A percentile compares a stretch with the other conserved stretches of the same genome.
These are phyloP conservation scores for Aspergillus calidoustus DNA, from an alignment of 2,329 filamentous ascomycete genomes.

Conservation along the genomic window DNA sequence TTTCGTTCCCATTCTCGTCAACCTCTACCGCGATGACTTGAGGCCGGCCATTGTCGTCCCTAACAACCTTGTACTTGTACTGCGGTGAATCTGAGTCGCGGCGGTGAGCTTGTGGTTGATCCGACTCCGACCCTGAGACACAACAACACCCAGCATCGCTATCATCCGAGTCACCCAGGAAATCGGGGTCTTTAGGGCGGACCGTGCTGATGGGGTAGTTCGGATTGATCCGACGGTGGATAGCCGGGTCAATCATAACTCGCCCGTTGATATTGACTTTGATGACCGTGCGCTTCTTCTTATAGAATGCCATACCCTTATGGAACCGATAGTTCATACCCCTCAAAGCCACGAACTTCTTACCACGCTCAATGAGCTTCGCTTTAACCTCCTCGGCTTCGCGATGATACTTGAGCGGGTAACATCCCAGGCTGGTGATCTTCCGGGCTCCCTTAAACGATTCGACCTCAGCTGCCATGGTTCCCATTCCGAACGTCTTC, in stretches of 20 bases:
- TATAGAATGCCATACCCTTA: constrained; percentile 83
- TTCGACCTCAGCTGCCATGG: constrained; percentile 69
- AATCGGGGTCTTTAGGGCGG: constrained; percentile 70
- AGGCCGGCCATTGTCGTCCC: constrained; percentile 57
- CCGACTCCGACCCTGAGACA: constrained; percentile 40
- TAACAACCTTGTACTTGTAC: constrained; percentile 58
- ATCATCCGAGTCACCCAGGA: constrained; percentile 54
- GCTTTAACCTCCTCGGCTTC: constrained; percentile 67
- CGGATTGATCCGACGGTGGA: constrained; percentile 81
- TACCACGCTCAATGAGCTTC: constrained; percentile 77
- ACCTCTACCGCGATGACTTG: constrained; percentile 60
- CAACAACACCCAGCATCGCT: constrained; percentile 50
- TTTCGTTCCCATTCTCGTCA: constrained; percentile 60
- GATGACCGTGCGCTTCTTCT: constrained; percentile 73
- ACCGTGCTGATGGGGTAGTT: constrained; percentile 81
- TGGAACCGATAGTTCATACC: constrained; percentile 84
- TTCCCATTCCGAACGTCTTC: constrained; percentile 79
- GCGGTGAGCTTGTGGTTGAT: constrained; percentile 43
- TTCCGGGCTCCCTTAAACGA: constrained; percentile 81
- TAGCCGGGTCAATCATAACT: constrained; percentile 84
- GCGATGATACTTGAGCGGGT: constrained; percentile 80
- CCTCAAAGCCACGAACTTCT: constrained; percentile 79
- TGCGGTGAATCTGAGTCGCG: constrained; percentile 39
- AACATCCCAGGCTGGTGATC: constrained; percentile 77
- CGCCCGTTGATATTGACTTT: constrained; percentile 87